These are phyloP conservation scores for Daldinia eschscholtzii DNA, from an alignment of 2,329 filamentous ascomycete genomes.

Conservation along the genomic window DNA sequence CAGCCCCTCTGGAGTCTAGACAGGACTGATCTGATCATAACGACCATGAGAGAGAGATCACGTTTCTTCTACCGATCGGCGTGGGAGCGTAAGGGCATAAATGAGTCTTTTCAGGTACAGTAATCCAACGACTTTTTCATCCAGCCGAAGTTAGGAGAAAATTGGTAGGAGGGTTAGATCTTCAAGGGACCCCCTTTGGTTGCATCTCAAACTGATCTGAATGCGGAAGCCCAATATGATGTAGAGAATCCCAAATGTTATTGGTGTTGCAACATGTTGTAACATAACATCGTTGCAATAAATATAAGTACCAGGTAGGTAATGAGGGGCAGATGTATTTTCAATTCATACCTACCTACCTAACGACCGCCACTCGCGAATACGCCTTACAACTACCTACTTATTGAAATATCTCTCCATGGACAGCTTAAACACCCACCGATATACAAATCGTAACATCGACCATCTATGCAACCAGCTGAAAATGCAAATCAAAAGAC, in stretches of 20 bases:
- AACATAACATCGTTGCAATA: neutral
- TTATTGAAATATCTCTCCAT: neutral
- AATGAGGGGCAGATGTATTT: neutral
- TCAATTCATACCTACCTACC: neutral
- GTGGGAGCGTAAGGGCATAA: slow-evolving; percentile 8
- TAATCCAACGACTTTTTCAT: slow-evolving; percentile 15
- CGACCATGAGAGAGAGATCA: slow-evolving; percentile 8
- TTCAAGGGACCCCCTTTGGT: neutral
- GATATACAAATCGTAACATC: neutral
- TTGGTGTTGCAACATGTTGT: neutral
- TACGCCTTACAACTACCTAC: neutral
- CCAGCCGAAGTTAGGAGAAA: slow-evolving; percentile 1
- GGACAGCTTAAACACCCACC: neutral
- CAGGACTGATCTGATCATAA: slow-evolving; percentile 24
- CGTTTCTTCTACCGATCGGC: slow-evolving; percentile 15
- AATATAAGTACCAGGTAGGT: no score
- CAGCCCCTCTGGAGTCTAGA: slow-evolving; percentile 23
- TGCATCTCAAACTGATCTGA: slow-evolving; percentile 4
- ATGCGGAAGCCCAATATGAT: slow-evolving; percentile 31
- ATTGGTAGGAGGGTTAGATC: slow-evolving; percentile 3
- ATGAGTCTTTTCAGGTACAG: slow-evolving; percentile 11
- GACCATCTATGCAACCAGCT: neutral
- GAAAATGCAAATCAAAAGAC: no score
- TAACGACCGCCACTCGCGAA: neutral
- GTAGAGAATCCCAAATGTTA: slow-evolving; percentile 45